Conservation (phyloP, 495 filamentous ascomycete genomes). For the Penicillium pulvis region DNA sequence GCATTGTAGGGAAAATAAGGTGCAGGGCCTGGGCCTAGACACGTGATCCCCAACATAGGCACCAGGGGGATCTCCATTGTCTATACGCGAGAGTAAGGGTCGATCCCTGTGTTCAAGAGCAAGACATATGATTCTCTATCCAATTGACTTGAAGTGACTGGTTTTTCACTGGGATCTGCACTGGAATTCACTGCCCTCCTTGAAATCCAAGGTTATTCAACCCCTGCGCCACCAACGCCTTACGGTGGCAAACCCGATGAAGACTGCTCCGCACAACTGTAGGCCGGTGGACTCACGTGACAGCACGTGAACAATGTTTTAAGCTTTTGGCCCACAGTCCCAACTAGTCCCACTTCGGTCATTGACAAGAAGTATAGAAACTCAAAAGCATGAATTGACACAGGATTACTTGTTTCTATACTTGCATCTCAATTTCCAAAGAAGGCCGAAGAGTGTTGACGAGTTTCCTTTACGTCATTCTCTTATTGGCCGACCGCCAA, state of each 20-base stretch:
- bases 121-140: neutral
- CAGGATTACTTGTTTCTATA: no score
- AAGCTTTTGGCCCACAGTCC: neutral
- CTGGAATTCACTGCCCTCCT: neutral
- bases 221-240: constrained; percentile 15
- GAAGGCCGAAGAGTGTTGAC: no score
- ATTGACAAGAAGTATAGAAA: neutral
- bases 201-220: constrained; percentile 1
- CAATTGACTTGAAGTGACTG: neutral
- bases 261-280: constrained; percentile 1
- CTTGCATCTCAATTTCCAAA: no score
- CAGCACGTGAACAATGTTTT: neutral
- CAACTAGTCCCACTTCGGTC: neutral
- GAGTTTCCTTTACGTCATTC: no score
- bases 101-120: neutral
- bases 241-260: constrained; percentile 18
- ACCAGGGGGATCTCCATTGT: constrained; percentile 4
- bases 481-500: no score
- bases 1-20: constrained; percentile 1
- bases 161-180: neutral
- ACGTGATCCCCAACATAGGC: constrained; percentile 7
- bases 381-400: no score
- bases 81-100: neutral
- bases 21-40: neutral
- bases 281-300: neutral